Evolutionary conservation across 495 filamentous ascomycete genomes (phyloP).

Genomic region (Aspergillus heteromorphus): DNA sequence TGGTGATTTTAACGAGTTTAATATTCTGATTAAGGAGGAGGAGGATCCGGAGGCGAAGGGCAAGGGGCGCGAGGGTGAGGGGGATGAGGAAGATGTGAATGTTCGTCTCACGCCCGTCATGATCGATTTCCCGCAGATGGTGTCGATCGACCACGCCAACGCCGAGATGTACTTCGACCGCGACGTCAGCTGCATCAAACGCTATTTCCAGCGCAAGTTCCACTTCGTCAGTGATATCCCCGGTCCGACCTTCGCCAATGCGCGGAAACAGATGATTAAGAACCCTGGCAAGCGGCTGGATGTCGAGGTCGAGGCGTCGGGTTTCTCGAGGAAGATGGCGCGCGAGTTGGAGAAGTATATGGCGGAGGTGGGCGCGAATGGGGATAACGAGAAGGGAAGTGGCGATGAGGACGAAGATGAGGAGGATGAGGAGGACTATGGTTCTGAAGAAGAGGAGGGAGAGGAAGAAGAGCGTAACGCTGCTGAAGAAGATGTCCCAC

Average conservation of each 20-base stretch:
- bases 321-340: conserved; percentile 92
- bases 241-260: conserved; percentile 80
- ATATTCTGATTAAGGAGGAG: conserved; percentile 83
- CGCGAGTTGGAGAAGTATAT: conserved; percentile 90
- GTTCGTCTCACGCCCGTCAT: conserved; percentile 57
- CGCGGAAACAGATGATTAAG: conserved; percentile 65
- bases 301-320: conserved; percentile 84
- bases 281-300: conserved; percentile 68
- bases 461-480: conserved; percentile 15
- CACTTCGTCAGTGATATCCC: conserved; percentile 75
- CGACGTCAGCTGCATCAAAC: conserved; percentile 89
- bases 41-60: conserved; percentile 36
- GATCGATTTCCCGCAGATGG: conserved; percentile 98
- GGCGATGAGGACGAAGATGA: conserved; percentile 39
- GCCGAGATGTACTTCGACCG: conserved; percentile 94
- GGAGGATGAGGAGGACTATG: conserved; percentile 21
- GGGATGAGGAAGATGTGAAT: conserved; percentile 29
- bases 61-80: conserved; percentile 23
- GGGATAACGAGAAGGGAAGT: conserved; percentile 39
- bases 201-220: conserved; percentile 85
- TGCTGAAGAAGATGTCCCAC: conserved; percentile 5
- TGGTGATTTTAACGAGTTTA: conserved; percentile 99
- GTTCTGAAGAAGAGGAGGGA: conserved; percentile 10
- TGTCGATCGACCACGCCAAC: conserved; percentile 90
- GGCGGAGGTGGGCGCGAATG: conserved; percentile 60